Percentiles rank a stretch among this genome's conserved stretches.
Evolutionary conservation across 768 basidiomycete species (phyloP).

Genomic region (Agrocybe pediades): DNA sequence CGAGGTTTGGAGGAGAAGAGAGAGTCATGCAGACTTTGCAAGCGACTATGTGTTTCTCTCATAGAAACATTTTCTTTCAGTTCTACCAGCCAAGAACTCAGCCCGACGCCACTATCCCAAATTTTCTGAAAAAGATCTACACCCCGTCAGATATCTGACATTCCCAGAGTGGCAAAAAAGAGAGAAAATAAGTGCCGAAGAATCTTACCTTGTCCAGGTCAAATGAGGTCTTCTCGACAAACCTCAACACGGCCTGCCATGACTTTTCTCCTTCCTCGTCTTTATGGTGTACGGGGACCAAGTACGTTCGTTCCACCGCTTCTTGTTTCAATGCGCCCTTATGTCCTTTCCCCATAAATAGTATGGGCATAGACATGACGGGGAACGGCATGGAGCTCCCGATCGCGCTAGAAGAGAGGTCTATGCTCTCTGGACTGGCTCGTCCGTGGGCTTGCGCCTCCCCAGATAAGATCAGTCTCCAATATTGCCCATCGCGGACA

Average conservation of each 20-base stretch:
- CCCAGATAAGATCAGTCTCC: constrained; percentile 64
- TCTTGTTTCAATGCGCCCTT: constrained; percentile 59
- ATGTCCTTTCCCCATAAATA: constrained; percentile 31
- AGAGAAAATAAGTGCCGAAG: not conserved
- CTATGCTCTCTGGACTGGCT: constrained; percentile 29
- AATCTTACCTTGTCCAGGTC: constrained; percentile 86
- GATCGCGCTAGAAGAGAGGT: constrained; percentile 41
- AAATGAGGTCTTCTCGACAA: constrained; percentile 85
- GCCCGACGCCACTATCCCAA: constrained; percentile 92
- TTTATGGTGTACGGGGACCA: constrained; percentile 25
- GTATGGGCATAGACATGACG: constrained; percentile 71
- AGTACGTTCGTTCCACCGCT: constrained; percentile 60
- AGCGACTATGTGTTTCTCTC: not conserved
- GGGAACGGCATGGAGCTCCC: constrained; percentile 51
- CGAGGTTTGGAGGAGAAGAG: constrained; percentile 42
- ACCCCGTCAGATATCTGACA: constrained; percentile 23
- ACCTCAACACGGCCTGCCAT: constrained; percentile 34
- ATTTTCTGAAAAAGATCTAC: constrained; percentile 71
- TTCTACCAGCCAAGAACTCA: constrained; percentile 74
- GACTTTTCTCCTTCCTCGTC: constrained; percentile 15
- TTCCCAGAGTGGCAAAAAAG: not conserved
- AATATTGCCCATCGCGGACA: constrained; percentile 54
- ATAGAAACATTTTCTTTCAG: constrained; percentile 23
- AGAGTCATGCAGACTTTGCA: constrained; percentile 18
- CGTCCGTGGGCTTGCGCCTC: constrained; percentile 21